Conservation (phyloP, 31 red algal genomes). For the Bonnemaisonia californica region DNA sequence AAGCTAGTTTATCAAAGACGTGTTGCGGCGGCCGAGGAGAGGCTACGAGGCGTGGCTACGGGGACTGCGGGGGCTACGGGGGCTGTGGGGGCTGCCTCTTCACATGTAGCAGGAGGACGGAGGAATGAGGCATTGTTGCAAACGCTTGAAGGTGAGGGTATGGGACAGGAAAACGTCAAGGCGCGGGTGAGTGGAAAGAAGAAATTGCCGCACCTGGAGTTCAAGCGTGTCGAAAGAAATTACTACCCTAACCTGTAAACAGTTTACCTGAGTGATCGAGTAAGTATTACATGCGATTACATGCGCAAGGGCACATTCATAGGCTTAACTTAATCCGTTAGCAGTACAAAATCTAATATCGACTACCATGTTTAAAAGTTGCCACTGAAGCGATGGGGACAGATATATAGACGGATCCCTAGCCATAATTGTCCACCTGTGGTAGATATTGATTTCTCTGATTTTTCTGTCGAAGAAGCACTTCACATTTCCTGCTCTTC, state of each 20-base stretch:
- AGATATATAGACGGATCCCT: too few relatives aligned
- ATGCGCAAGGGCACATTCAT: too few relatives aligned
- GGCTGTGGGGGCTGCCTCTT: background rate
- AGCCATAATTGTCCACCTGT: too few relatives aligned
- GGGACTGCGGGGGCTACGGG: background rate
- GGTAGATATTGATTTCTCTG: too few relatives aligned
- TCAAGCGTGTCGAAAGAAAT: constrained; percentile 40
- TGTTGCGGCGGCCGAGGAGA: constrained; percentile 7
- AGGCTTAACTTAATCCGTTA: too few relatives aligned
- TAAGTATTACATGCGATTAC: too few relatives aligned
- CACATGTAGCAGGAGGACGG: background rate
- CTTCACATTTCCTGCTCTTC: too few relatives aligned
- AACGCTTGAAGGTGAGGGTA: background rate
- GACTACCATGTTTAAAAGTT: too few relatives aligned
- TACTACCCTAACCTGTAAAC: constrained; percentile 32
- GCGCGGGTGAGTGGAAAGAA: constrained; percentile 24
- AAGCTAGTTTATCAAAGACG: constrained; percentile 38
- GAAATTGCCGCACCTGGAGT: constrained; percentile 33
- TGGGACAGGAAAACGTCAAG: background rate
- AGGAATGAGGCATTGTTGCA: background rate
- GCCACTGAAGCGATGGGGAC: too few relatives aligned
- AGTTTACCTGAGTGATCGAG: background rate
- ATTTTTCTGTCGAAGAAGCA: too few relatives aligned
- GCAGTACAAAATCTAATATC: too few relatives aligned
- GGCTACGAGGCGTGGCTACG: background rate